phyloP scores from a whole-genome alignment of 164 flowering plant species.

The Piper betle region DNA sequence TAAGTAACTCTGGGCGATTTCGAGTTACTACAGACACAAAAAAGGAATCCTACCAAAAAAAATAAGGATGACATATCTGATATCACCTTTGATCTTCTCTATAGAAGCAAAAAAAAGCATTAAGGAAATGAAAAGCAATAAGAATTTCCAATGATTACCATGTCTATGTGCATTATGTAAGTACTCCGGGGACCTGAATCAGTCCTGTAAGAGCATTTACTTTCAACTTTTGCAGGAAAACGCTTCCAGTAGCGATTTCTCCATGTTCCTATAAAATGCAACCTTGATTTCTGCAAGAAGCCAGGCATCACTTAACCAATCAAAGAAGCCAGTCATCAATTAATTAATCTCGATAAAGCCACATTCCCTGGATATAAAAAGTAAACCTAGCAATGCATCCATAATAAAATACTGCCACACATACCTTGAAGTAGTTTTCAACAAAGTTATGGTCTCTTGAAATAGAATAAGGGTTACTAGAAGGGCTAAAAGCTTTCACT shows the following conservation, averaged over 20 bases:
- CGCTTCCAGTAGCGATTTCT: slow-evolving; percentile 84
- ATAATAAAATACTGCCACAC: neutral
- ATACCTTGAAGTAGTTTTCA: slow-evolving; percentile 94
- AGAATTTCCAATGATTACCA: slow-evolving; percentile 37
- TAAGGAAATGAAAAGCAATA: neutral
- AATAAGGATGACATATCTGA: neutral
- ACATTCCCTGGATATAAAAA: too few species aligned
- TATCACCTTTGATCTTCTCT: neutral
- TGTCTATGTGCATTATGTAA: slow-evolving; percentile 67
- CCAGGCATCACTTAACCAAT: neutral
- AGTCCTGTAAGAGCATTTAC: slow-evolving; percentile 15
- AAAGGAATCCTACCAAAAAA: slow-evolving; percentile 73
- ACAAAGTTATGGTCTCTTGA: slow-evolving; percentile 79
- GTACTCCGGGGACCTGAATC: slow-evolving; percentile 13
- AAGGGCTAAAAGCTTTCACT: slow-evolving; percentile 5
- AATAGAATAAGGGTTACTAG: slow-evolving; percentile 44
- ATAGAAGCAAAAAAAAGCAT: neutral
- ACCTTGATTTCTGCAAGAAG: slow-evolving; percentile 62
- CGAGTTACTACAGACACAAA: slow-evolving; percentile 79
- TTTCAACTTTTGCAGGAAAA: slow-evolving; percentile 27
- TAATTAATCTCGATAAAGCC: neutral
- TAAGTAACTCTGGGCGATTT: slow-evolving; percentile 54
- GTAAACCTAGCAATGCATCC: neutral
- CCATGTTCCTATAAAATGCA: slow-evolving; percentile 99
- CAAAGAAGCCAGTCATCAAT: neutral